A percentile compares a stretch with the other conserved stretches of the same genome.
Conservation (phyloP, 1,284 basidiomycete species). For the Leucoagaricus sp. region DNA sequence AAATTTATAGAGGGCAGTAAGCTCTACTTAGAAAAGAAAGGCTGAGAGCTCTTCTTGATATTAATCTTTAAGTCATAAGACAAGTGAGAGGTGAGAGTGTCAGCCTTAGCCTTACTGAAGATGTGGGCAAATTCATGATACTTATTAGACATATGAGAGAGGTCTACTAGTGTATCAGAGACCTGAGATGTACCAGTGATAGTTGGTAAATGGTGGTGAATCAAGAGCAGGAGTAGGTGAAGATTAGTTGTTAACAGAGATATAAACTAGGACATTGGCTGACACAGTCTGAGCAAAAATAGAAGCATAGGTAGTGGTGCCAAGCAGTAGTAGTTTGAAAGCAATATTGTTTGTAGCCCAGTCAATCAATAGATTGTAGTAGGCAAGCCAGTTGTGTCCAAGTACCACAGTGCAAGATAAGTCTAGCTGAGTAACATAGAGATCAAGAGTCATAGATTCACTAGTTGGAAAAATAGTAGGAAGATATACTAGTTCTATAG, state of each 20-base stretch:
- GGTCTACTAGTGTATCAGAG: background rate
- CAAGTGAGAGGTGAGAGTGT: background rate
- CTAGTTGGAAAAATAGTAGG: background rate
- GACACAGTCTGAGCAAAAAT: background rate
- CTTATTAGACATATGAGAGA: background rate
- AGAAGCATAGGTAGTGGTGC: background rate
- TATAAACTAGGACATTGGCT: background rate
- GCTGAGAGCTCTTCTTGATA: constrained; percentile 22
- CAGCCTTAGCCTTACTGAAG: background rate
- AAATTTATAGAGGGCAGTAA: constrained; percentile 9
- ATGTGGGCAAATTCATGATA: constrained; percentile 5
- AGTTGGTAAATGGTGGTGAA: background rate
- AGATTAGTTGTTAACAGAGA: background rate
- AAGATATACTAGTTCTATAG: background rate
- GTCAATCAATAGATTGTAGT: constrained; percentile 25
- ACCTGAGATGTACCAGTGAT: background rate
- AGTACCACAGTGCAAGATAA: constrained; percentile 14
- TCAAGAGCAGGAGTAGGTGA: background rate
- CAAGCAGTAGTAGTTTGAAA: background rate
- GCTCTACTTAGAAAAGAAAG: constrained; percentile 28
- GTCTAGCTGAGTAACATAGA: constrained; percentile 14
- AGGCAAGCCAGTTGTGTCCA: constrained; percentile 21
- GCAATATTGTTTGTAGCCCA: constrained; percentile 15
- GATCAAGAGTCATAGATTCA: constrained; percentile 7
- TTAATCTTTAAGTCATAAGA: background rate